These are phyloP conservation scores for Entomortierella parvispora DNA, from an alignment of 192 early-diverging fungal genomes.

Conservation along the genomic window DNA sequence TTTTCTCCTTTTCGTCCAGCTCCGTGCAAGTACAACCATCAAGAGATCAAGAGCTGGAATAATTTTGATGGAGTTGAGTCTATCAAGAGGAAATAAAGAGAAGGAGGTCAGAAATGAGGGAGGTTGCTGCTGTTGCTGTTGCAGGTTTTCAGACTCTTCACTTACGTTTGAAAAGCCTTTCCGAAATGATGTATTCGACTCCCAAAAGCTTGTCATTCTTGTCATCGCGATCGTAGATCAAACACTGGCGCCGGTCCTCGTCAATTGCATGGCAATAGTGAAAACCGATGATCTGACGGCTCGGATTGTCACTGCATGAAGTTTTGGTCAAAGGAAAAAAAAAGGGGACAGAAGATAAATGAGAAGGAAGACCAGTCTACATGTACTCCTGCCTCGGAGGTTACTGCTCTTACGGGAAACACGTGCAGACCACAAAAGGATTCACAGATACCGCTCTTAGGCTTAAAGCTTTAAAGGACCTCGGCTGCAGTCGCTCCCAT, in stretches of 20 bases:
- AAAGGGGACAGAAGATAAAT: not conserved
- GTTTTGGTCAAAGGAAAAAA: not conserved
- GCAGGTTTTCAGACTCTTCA: conserved; percentile 5
- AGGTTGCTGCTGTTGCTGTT: not conserved
- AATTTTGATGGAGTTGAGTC: too few species aligned
- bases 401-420: conserved; percentile 48
- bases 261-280: conserved; percentile 64
- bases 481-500: not conserved
- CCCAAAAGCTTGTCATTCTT: conserved; percentile 59
- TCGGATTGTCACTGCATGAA: conserved; percentile 49
- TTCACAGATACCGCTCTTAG: conserved; percentile 52
- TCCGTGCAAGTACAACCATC: not conserved
- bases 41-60: not conserved
- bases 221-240: conserved; percentile 59
- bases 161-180: conserved; percentile 58
- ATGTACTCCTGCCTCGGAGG: not conserved
- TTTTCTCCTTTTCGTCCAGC: conserved; percentile 59
- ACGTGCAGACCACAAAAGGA: conserved; percentile 57
- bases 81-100: conserved; percentile 2
- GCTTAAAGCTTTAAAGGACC: conserved; percentile 54
- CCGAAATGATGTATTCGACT: conserved; percentile 70
- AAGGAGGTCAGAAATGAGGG: not conserved
- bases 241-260: conserved; percentile 64
- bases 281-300: conserved; percentile 58
- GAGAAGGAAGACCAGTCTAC: not conserved